Evolutionary conservation across 768 basidiomycete species (phyloP).

Genomic region (Asterophora parasitica): DNA sequence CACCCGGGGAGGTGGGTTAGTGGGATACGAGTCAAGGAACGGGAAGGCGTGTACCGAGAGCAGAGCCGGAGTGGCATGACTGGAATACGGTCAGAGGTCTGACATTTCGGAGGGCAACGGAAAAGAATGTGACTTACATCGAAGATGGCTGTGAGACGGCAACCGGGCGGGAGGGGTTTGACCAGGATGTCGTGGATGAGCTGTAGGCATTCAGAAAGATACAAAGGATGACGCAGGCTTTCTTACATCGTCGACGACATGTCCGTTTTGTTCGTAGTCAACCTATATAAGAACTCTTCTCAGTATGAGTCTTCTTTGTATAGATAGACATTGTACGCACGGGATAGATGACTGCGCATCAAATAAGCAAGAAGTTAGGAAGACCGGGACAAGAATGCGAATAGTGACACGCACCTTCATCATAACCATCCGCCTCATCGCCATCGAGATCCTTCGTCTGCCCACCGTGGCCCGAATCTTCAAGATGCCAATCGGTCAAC

Average conservation of each 20-base stretch:
- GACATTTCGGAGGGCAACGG: not conserved
- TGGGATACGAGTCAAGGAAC: not conserved
- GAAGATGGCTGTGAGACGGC: slow-evolving; percentile 81
- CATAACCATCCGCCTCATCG: slow-evolving; percentile 80
- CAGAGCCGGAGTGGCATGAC: slow-evolving; percentile 91
- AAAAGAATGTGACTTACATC: slow-evolving; percentile 49
- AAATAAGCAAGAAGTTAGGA: not conserved
- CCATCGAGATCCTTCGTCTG: slow-evolving; percentile 81
- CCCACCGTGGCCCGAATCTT: slow-evolving; percentile 93
- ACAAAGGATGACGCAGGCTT: slow-evolving; percentile 18
- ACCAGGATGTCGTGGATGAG: slow-evolving; percentile 79
- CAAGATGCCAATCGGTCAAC: not conserved
- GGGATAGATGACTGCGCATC: slow-evolving; percentile 74
- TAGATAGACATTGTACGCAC: slow-evolving; percentile 42
- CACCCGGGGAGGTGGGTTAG: not conserved
- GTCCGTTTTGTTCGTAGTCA: slow-evolving; percentile 53
- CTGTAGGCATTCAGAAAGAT: slow-evolving; percentile 27
- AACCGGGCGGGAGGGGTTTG: slow-evolving; percentile 73
- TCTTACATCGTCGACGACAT: slow-evolving; percentile 84
- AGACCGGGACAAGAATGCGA: too few relatives aligned
- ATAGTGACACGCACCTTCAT: slow-evolving; percentile 52
- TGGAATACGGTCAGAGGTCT: slow-evolving; percentile 20
- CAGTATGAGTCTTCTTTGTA: not conserved
- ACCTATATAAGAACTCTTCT: slow-evolving; percentile 23
- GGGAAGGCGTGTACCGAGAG: slow-evolving; percentile 49